Evolutionary conservation across 2,329 filamentous ascomycete genomes (phyloP).

Genomic region (Cucurbitaria berberidis): DNA sequence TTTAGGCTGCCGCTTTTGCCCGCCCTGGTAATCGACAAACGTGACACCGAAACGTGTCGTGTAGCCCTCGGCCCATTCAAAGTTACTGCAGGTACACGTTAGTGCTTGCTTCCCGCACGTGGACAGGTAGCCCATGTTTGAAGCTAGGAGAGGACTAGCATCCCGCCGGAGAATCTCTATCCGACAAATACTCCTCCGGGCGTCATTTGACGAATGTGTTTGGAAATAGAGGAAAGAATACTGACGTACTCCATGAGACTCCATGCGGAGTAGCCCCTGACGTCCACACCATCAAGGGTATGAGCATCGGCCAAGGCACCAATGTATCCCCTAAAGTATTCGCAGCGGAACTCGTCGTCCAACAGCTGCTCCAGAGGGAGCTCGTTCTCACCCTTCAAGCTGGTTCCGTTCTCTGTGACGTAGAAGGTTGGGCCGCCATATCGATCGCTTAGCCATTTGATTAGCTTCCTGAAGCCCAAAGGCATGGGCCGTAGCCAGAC

Average conservation of each 20-base stretch:
- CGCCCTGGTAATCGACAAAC: constrained; percentile 80
- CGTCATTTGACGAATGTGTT: constrained; percentile 2
- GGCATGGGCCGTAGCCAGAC: constrained; percentile 81
- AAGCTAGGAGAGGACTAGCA: constrained; percentile 7
- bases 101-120: constrained; percentile 14
- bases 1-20: constrained; percentile 81
- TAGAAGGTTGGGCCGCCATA: constrained; percentile 81
- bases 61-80: constrained; percentile 92
- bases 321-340: constrained; percentile 81
- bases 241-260: constrained; percentile 75
- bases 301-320: constrained; percentile 76
- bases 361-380: constrained; percentile 72
- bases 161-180: constrained; percentile 2
- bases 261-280: constrained; percentile 84
- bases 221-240: constrained; percentile 15
- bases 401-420: constrained; percentile 88
- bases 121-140: constrained; percentile 12
- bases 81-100: constrained; percentile 64
- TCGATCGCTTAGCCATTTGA: constrained; percentile 65
- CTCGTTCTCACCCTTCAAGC: constrained; percentile 81
- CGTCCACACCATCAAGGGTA: constrained; percentile 75
- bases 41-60: constrained; percentile 85
- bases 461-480: constrained; percentile 75
- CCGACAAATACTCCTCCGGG: not conserved
- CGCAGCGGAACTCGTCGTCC: constrained; percentile 79